These are phyloP conservation scores for Saccharomyces hybrid DNA, from an alignment of 1,139 yeast genomes.

Conservation along the genomic window DNA sequence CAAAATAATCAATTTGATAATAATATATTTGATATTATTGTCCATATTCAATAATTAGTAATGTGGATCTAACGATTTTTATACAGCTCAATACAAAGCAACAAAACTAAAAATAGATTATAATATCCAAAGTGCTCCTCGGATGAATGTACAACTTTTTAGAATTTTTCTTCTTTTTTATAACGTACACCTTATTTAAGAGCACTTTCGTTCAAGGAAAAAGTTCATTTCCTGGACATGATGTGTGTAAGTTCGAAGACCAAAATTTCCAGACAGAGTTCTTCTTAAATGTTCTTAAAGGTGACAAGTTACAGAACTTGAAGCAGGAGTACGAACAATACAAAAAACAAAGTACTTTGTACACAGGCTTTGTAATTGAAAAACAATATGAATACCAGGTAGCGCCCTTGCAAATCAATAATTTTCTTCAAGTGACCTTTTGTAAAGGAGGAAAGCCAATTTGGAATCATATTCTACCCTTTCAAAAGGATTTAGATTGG, in stretches of 20 bases:
- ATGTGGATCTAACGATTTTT: neutral
- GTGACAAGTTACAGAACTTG: neutral
- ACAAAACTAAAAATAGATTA: too few species aligned
- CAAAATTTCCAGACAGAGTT: neutral
- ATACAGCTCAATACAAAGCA: neutral
- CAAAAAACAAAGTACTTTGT: conserved; percentile 20
- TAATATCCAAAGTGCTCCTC: neutral
- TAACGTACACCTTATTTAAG: neutral
- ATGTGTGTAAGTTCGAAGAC: neutral
- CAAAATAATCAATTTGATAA: neutral
- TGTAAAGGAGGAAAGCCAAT: conserved; percentile 50
- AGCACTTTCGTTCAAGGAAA: neutral
- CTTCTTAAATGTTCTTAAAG: neutral
- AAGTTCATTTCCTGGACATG: neutral
- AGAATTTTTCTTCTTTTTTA: neutral
- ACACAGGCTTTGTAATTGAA: conserved; percentile 54
- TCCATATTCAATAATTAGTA: neutral
- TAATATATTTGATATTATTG: neutral
- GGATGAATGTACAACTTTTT: neutral
- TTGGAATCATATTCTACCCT: conserved; percentile 38
- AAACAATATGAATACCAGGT: conserved; percentile 43
- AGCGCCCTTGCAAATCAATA: conserved; percentile 38
- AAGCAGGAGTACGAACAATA: neutral
- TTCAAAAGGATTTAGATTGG: conserved; percentile 45
- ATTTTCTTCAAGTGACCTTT: conserved; percentile 44